phyloP scores from a whole-genome alignment of 208 protist species.

The Acanthamoeba healyi region DNA sequence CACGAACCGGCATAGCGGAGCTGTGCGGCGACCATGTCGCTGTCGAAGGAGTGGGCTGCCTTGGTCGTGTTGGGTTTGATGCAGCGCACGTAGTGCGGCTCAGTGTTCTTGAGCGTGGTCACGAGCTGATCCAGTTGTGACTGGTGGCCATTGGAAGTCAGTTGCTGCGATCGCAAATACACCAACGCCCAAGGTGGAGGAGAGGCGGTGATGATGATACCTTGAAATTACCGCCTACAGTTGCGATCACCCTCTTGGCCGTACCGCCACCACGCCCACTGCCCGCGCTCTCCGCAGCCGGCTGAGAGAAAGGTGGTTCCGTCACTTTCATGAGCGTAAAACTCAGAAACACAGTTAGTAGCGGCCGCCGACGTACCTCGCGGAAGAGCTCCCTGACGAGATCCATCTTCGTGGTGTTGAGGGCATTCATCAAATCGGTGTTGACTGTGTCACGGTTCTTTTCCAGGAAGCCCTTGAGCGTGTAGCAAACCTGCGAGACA shows the following conservation, averaged over 20 bases:
- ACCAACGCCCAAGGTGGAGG: neutral
- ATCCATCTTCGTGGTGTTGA: neutral
- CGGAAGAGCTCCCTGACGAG: constrained; percentile 15
- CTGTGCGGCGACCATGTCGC: constrained; percentile 35
- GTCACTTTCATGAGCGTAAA: neutral
- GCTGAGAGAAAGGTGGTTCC: neutral
- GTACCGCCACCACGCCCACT: neutral
- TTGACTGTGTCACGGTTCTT: constrained; percentile 93
- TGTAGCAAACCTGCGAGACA: constrained; percentile 79
- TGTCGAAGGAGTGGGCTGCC: neutral
- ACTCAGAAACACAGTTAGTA: neutral
- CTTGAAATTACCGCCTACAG: constrained; percentile 55
- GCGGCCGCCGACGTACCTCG: neutral
- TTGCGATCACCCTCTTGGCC: constrained; percentile 4
- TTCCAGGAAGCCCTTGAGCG: constrained; percentile 93
- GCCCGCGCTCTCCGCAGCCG: neutral
- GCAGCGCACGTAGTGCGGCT: constrained; percentile 70
- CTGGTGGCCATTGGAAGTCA: neutral
- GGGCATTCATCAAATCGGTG: constrained; percentile 51
- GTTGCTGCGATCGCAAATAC: no score
- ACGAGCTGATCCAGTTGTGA: constrained; percentile 21
- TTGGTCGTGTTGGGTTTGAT: constrained; percentile 61
- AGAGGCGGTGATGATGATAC: neutral
- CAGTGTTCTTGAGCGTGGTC: neutral
- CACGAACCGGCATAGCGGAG: constrained; percentile 45